Evolutionary conservation across 495 filamentous ascomycete species (phyloP).

Genomic region (Penicillium flavigenum): DNA sequence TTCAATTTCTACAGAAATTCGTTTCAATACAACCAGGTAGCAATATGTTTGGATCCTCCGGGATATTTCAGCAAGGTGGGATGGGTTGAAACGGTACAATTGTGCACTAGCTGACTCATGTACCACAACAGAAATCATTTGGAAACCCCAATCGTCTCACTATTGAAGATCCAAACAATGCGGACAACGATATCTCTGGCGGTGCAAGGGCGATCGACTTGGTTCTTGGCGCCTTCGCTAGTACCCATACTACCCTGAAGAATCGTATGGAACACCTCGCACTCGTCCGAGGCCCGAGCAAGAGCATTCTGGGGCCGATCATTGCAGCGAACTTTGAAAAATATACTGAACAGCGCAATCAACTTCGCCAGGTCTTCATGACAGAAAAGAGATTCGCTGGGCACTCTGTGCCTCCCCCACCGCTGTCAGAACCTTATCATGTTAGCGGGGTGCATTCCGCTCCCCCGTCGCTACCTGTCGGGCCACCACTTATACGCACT

Average conservation of each 20-base stretch:
- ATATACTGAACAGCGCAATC: constrained; percentile 62
- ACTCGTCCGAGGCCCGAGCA: constrained; percentile 13
- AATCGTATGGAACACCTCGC: constrained; percentile 8
- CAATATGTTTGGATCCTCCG: constrained; percentile 71
- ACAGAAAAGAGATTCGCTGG: constrained; percentile 37
- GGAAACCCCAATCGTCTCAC: constrained; percentile 55
- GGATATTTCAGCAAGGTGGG: constrained; percentile 71
- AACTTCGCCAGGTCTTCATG: constrained; percentile 48
- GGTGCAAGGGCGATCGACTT: constrained; percentile 63
- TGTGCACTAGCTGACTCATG: neutral
- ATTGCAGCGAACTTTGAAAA: constrained; percentile 70
- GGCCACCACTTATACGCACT: neutral
- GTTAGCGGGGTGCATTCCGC: constrained; percentile 7
- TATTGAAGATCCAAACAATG: constrained; percentile 86
- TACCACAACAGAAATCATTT: constrained; percentile 10
- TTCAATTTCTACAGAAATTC: constrained; percentile 81
- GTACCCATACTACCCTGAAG: constrained; percentile 49
- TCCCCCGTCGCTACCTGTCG: constrained; percentile 22
- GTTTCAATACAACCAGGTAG: constrained; percentile 64
- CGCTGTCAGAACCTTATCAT: constrained; percentile 4
- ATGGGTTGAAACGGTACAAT: constrained; percentile 5
- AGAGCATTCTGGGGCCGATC: constrained; percentile 62
- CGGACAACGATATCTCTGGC: constrained; percentile 80
- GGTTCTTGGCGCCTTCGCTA: constrained; percentile 62
- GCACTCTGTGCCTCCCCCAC: constrained; percentile 22